A percentile compares a stretch with the other conserved stretches of the same genome.
These are phyloP conservation scores for Talaromyces marneffei DNA, from an alignment of 2,329 filamentous ascomycete species.

Conservation along the genomic window DNA sequence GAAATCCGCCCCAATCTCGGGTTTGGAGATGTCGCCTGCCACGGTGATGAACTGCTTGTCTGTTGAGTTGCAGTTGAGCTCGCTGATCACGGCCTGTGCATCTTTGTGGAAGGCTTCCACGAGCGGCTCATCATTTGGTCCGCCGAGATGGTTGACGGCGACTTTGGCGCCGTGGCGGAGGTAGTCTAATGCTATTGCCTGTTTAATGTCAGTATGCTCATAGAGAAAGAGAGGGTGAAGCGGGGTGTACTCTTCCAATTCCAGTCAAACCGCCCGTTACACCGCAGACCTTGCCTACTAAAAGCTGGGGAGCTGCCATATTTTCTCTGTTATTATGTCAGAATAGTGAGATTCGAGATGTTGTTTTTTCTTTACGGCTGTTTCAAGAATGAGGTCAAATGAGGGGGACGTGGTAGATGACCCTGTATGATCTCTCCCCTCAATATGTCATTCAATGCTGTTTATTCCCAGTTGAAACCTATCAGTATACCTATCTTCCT, in stretches of 20 bases:
- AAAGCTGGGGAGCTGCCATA: slow-evolving; percentile 45
- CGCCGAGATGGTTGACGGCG: slow-evolving; percentile 70
- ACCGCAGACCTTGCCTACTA: slow-evolving; percentile 70
- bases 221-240: background rate
- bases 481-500: background rate
- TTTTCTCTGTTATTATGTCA: background rate
- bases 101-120: slow-evolving; percentile 28
- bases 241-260: slow-evolving; percentile 58
- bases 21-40: slow-evolving; percentile 69
- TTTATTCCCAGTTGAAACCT: background rate
- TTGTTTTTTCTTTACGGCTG: background rate
- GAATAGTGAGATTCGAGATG: background rate
- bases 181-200: slow-evolving; percentile 73
- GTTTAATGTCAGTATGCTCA: background rate
- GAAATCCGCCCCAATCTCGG: slow-evolving; percentile 63
- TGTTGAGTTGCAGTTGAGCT: background rate
- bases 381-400: background rate
- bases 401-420: too few relatives aligned
- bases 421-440: background rate
- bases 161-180: slow-evolving; percentile 71
- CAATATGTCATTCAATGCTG: background rate
- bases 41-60: slow-evolving; percentile 35
- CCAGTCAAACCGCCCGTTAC: slow-evolving; percentile 84
- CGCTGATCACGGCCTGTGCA: slow-evolving; percentile 43
- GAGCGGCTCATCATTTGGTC: slow-evolving; percentile 25